phyloP scores from a whole-genome alignment of 768 basidiomycete species.

The Xanthoconium purpureum region DNA sequence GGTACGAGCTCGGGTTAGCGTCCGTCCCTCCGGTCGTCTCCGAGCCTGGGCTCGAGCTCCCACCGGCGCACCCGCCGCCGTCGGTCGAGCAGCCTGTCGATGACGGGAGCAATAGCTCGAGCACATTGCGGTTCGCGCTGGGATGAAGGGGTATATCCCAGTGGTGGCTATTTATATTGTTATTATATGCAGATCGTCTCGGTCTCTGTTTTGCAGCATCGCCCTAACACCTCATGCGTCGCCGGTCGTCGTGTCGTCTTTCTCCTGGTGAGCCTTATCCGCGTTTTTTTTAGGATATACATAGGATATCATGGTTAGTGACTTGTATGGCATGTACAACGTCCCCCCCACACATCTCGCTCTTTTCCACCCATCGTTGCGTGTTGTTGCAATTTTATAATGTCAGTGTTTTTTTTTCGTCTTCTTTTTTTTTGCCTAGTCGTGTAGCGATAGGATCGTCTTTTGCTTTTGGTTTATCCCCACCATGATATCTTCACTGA shows the following conservation, averaged over 20 bases:
- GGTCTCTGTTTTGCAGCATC: not conserved
- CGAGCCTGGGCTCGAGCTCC: constrained; percentile 7
- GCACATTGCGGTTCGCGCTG: constrained; percentile 31
- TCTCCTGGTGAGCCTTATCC: not conserved
- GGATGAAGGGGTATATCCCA: constrained; percentile 13
- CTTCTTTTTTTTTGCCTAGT: not conserved
- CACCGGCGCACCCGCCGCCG: constrained; percentile 2
- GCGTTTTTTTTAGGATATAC: too few relatives aligned
- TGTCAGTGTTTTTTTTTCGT: not conserved
- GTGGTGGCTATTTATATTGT: constrained; percentile 25
- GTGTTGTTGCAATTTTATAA: constrained; percentile 6
- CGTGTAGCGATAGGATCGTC: constrained; percentile 7
- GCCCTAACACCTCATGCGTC: not conserved
- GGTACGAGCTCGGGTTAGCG: constrained; percentile 31
- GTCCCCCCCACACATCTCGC: not conserved
- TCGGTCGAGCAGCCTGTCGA: constrained; percentile 16
- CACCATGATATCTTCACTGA: not conserved
- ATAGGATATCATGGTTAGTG: not conserved
- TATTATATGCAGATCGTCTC: constrained; percentile 19
- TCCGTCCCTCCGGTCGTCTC: constrained; percentile 14
- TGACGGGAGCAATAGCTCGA: constrained; percentile 25
- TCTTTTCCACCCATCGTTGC: not conserved
- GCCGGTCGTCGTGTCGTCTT: not conserved
- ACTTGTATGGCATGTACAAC: not conserved
- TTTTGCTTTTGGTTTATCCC: not conserved